These are phyloP conservation scores for Triticum timopheevii DNA, from an alignment of 176 grass and related monocot species.

Conservation along the genomic window DNA sequence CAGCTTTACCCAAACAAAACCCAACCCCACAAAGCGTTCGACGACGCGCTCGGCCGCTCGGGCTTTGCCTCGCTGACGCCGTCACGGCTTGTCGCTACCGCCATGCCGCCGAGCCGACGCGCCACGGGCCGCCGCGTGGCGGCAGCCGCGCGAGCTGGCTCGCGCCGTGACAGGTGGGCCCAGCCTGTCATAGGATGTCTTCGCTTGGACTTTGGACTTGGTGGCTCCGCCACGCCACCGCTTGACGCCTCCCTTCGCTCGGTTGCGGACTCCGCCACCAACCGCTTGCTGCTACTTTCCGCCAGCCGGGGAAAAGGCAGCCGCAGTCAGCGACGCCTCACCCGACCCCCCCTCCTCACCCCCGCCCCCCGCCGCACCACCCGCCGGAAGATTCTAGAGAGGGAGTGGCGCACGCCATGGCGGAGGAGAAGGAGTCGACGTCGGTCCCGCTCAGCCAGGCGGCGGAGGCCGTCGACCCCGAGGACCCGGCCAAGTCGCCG, in stretches of 20 bases:
- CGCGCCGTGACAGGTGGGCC: neutral
- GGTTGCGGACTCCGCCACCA: slow-evolving; percentile 28
- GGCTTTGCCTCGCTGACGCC: slow-evolving; percentile 10
- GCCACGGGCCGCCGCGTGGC: slow-evolving; percentile 7
- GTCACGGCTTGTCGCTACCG: slow-evolving; percentile 5
- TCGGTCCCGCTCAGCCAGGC: slow-evolving; percentile 87
- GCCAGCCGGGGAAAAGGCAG: slow-evolving; percentile 35
- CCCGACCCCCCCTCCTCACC: neutral
- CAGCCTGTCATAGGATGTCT: neutral
- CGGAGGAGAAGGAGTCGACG: slow-evolving; percentile 87
- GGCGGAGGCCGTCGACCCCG: slow-evolving; percentile 64
- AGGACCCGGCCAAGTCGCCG: slow-evolving; percentile 85
- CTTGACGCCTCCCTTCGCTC: slow-evolving; percentile 27
- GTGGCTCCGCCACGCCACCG: slow-evolving; percentile 18
- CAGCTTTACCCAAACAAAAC: neutral
- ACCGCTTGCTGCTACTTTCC: slow-evolving; percentile 49
- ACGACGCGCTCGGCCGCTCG: neutral
- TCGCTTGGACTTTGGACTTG: slow-evolving; percentile 14
- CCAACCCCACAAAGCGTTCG: neutral
- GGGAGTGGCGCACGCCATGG: slow-evolving; percentile 16
- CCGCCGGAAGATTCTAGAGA: slow-evolving; percentile 12
- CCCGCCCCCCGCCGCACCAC: neutral
- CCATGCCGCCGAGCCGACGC: neutral
- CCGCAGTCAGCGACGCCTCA: slow-evolving; percentile 12
- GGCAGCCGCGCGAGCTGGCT: neutral